Conservation (phyloP, 2,329 filamentous ascomycete genomes). For the Diaporthe vexans region DNA sequence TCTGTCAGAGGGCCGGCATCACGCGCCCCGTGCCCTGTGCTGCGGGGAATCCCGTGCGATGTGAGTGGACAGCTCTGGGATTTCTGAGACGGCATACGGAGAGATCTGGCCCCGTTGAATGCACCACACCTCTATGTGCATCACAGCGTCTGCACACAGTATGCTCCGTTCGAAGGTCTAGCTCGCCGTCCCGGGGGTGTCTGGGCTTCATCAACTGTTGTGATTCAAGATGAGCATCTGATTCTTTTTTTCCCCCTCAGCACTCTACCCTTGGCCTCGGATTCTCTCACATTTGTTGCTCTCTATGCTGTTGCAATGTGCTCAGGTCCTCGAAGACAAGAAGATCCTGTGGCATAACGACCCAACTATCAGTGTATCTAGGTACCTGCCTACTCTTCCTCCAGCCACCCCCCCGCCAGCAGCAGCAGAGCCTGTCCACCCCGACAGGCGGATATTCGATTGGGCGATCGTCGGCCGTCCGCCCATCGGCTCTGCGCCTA, state of each 20-base stretch:
- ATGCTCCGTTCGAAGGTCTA: neutral
- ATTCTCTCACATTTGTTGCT: neutral
- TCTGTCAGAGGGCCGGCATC: conserved; percentile 13
- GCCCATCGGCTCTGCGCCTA: conserved; percentile 8
- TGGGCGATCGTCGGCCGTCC: conserved; percentile 18
- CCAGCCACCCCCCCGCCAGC: too few species aligned
- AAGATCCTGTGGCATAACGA: neutral
- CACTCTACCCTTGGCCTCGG: neutral
- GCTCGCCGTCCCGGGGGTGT: too few species aligned
- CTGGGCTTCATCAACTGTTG: neutral
- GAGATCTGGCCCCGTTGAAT: neutral
- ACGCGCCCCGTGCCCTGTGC: conserved; percentile 23
- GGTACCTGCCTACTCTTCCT: too few species aligned
- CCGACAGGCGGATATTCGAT: conserved; percentile 16
- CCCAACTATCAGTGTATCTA: neutral
- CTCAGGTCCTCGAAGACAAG: neutral
- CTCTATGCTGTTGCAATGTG: neutral
- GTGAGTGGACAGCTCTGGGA: conserved; percentile 20
- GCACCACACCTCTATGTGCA: conserved; percentile 1
- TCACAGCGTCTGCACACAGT: neutral
- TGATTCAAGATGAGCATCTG: neutral
- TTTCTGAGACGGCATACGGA: conserved; percentile 29
- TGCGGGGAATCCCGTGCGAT: conserved; percentile 27
- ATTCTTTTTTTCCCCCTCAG: neutral
- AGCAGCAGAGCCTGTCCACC: neutral